Evolutionary conservation across 441 rosid genomes (phyloP).

Genomic region (Flueggea neowawraea): DNA sequence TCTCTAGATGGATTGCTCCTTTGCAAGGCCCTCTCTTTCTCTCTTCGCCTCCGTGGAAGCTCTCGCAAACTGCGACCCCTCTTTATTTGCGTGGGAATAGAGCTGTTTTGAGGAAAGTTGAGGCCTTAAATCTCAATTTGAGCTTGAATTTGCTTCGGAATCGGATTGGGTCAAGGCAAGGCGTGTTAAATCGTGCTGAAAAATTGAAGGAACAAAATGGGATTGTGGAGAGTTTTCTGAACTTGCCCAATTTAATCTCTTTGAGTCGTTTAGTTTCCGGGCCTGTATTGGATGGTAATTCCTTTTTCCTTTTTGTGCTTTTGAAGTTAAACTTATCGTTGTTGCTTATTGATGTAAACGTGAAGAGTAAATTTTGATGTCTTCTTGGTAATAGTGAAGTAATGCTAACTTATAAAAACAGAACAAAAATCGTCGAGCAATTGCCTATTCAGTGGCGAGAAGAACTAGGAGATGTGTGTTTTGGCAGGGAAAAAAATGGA

Average conservation of each 20-base stretch:
- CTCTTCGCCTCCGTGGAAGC: slow-evolving; percentile 84
- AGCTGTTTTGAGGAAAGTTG: slow-evolving; percentile 48
- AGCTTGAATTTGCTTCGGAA: slow-evolving; percentile 41
- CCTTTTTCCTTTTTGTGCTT: background rate
- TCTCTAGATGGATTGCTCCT: no score
- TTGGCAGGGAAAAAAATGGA: no score
- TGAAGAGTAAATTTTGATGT: no score
- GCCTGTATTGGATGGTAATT: slow-evolving; percentile 60
- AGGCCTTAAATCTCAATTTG: slow-evolving; percentile 30
- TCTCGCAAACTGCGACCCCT: slow-evolving; percentile 77
- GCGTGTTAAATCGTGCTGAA: slow-evolving; percentile 6
- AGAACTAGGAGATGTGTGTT: no score
- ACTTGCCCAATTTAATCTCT: slow-evolving; percentile 80
- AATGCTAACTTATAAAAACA: no score
- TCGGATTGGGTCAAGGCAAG: slow-evolving; percentile 22
- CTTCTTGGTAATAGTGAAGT: no score
- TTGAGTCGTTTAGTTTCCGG: slow-evolving; percentile 78
- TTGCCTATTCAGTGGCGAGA: no score
- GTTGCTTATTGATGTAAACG: no score
- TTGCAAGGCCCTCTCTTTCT: slow-evolving; percentile 76
- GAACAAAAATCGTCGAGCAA: no score
- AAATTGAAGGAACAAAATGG: slow-evolving; percentile 23
- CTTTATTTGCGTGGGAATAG: slow-evolving; percentile 46
- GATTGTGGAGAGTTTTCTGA: slow-evolving; percentile 51
- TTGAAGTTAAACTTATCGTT: background rate